Evolutionary conservation across 2,329 filamentous ascomycete species (phyloP).

Genomic region (Pseudopyricularia cyperi): DNA sequence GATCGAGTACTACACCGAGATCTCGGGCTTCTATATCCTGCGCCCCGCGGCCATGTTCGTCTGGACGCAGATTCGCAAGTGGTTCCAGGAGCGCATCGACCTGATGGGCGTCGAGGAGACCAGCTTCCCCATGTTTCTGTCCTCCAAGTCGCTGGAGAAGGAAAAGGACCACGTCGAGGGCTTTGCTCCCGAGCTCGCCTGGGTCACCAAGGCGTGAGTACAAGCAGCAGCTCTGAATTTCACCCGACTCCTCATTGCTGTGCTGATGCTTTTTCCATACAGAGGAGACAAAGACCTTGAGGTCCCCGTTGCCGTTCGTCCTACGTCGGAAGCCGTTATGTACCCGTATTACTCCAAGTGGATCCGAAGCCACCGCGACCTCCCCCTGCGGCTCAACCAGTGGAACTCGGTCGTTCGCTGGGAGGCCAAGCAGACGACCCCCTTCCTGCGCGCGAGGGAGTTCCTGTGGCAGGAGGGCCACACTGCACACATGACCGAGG

Average conservation of each 20-base stretch:
- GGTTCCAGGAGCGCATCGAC: conserved; percentile 68
- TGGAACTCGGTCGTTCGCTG: conserved; percentile 85
- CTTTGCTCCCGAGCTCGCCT: conserved; percentile 87
- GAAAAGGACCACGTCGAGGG: conserved; percentile 97
- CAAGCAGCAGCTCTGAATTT: neutral
- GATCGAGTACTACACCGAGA: conserved; percentile 89
- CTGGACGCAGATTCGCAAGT: conserved; percentile 52
- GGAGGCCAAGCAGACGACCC: conserved; percentile 90
- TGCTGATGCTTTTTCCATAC: conserved; percentile 9
- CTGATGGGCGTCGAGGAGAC: conserved; percentile 86
- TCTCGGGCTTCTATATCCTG: conserved; percentile 93
- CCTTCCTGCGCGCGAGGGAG: conserved; percentile 82
- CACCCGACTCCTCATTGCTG: too few species aligned
- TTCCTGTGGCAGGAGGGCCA: conserved; percentile 99
- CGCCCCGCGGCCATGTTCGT: conserved; percentile 53
- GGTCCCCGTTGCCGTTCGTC: conserved; percentile 56
- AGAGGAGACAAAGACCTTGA: conserved; percentile 90
- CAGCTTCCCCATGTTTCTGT: conserved; percentile 94
- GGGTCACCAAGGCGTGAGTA: conserved; percentile 70
- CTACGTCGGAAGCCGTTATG: conserved; percentile 70
- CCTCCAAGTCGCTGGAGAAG: conserved; percentile 69
- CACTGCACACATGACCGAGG: conserved; percentile 73
- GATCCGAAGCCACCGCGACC: conserved; percentile 91
- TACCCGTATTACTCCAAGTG: conserved; percentile 94
- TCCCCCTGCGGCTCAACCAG: conserved; percentile 89